phyloP scores from a whole-genome alignment of 768 basidiomycete species.

The Dioszegia aurantiaca region DNA sequence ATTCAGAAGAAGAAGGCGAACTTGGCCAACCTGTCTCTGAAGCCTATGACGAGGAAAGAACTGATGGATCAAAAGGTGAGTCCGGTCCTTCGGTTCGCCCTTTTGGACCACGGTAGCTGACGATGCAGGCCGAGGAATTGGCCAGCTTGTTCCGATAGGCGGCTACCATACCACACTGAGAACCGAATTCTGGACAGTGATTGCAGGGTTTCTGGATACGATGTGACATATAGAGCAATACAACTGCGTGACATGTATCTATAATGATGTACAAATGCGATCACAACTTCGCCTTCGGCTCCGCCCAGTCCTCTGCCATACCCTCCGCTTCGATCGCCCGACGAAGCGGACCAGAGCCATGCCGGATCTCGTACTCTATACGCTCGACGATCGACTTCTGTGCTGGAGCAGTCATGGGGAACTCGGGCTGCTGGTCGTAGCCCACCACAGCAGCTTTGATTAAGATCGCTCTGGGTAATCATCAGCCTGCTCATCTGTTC shows the following conservation, averaged over 20 bases:
- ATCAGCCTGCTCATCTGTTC: not conserved
- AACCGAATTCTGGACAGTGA: too few species aligned
- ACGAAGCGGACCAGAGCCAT: constrained; percentile 24
- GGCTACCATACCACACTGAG: not conserved
- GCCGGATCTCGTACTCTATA: constrained; percentile 55
- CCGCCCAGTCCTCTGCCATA: constrained; percentile 34
- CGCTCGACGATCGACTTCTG: constrained; percentile 55
- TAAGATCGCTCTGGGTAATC: constrained; percentile 56
- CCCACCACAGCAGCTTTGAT: constrained; percentile 59
- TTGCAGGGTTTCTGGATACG: too few species aligned
- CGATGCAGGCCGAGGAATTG: constrained; percentile 37
- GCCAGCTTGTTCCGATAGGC: constrained; percentile 37
- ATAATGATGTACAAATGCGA: not conserved
- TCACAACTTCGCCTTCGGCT: constrained; percentile 20
- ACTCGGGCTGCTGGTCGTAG: constrained; percentile 57
- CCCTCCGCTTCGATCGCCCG: constrained; percentile 33
- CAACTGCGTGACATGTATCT: too few species aligned
- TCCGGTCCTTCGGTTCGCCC: not conserved
- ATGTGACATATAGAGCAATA: too few species aligned
- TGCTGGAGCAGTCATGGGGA: constrained; percentile 56
- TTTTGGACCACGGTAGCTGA: constrained; percentile 14
- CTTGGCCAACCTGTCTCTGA: constrained; percentile 89
- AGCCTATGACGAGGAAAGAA: constrained; percentile 82
- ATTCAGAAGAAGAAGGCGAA: constrained; percentile 94
- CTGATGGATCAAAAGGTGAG: constrained; percentile 74